phyloP scores from a whole-genome alignment of 2,329 filamentous ascomycete species.

The Cercospora sojina region DNA sequence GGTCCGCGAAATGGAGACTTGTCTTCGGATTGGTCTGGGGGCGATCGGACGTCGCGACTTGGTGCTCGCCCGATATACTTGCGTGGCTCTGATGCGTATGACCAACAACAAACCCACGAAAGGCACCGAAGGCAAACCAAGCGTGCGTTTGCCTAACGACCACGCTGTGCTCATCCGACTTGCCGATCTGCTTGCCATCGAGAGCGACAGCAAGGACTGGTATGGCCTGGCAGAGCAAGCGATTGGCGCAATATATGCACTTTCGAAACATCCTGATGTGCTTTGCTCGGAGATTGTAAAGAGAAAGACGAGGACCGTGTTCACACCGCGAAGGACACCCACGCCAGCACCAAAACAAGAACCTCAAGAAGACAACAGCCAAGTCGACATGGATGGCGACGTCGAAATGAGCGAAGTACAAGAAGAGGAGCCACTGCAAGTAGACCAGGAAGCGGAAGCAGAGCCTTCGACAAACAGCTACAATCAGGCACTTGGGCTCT shows the following conservation, averaged over 20 bases:
- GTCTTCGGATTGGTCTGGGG: constrained; percentile 86
- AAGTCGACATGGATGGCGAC: constrained; percentile 39
- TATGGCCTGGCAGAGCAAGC: constrained; percentile 93
- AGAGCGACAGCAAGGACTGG: constrained; percentile 90
- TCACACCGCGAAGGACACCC: constrained; percentile 54
- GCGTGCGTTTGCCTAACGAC: constrained; percentile 83
- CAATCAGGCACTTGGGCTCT: constrained; percentile 65
- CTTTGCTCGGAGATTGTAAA: constrained; percentile 89
- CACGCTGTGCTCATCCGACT: constrained; percentile 81
- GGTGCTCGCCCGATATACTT: constrained; percentile 90
- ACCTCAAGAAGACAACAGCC: constrained; percentile 28
- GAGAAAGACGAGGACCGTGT: constrained; percentile 82
- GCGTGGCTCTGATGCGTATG: constrained; percentile 86
- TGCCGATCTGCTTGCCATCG: constrained; percentile 79
- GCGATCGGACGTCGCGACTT: constrained; percentile 76
- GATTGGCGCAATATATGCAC: constrained; percentile 88
- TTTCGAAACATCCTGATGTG: constrained; percentile 91
- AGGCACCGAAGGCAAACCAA: constrained; percentile 61
- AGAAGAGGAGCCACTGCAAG: constrained; percentile 25
- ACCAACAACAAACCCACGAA: constrained; percentile 79
- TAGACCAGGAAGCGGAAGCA: constrained; percentile 26
- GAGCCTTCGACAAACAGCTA: constrained; percentile 25
- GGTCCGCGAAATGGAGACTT: constrained; percentile 90
- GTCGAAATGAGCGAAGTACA: constrained; percentile 42
- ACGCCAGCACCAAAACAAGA: constrained; percentile 31